A percentile compares a stretch with the other conserved stretches of the same genome.
These are phyloP conservation scores for Ganoderma boninense DNA, from an alignment of 1,284 basidiomycete species.

Conservation along the genomic window DNA sequence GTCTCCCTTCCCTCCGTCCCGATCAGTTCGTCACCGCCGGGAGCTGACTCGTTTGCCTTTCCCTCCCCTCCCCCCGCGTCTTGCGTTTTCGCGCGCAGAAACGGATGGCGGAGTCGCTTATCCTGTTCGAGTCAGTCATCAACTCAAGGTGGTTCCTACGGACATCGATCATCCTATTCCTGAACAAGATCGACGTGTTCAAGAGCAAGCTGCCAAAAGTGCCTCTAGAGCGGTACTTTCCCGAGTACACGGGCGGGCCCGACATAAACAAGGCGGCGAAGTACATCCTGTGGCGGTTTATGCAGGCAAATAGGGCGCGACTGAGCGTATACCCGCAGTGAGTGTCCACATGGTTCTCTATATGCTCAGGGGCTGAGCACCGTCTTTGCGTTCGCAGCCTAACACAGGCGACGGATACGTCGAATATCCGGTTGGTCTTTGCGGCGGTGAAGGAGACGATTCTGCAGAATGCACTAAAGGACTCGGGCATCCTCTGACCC, in stretches of 20 bases:
- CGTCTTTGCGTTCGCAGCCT: conserved; percentile 52
- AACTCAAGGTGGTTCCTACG: conserved; percentile 98
- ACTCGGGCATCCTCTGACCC: conserved; percentile 76
- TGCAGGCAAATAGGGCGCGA: conserved; percentile 91
- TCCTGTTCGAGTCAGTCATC: conserved; percentile 95
- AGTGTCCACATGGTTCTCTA: conserved; percentile 42
- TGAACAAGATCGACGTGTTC: conserved; percentile 98
- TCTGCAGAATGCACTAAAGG: conserved; percentile 86
- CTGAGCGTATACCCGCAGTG: conserved; percentile 94
- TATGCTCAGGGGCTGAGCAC: neutral
- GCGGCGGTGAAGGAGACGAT: conserved; percentile 99
- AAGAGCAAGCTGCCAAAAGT: conserved; percentile 92
- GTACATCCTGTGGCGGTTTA: conserved; percentile 97
- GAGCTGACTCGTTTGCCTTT: neutral
- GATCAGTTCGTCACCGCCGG: neutral
- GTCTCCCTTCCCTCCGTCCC: conserved; percentile 30
- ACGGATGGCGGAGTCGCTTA: conserved; percentile 93
- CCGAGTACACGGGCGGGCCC: conserved; percentile 92
- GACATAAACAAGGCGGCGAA: conserved; percentile 99
- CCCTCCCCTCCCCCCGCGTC: neutral
- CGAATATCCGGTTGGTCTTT: conserved; percentile 90
- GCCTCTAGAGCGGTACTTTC: conserved; percentile 90
- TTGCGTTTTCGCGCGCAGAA: conserved; percentile 70
- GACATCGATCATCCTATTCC: conserved; percentile 91
- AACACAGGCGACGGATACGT: conserved; percentile 84